phyloP scores from a whole-genome alignment of 2,329 filamentous ascomycete genomes.

The Bretziella fagacearum region DNA sequence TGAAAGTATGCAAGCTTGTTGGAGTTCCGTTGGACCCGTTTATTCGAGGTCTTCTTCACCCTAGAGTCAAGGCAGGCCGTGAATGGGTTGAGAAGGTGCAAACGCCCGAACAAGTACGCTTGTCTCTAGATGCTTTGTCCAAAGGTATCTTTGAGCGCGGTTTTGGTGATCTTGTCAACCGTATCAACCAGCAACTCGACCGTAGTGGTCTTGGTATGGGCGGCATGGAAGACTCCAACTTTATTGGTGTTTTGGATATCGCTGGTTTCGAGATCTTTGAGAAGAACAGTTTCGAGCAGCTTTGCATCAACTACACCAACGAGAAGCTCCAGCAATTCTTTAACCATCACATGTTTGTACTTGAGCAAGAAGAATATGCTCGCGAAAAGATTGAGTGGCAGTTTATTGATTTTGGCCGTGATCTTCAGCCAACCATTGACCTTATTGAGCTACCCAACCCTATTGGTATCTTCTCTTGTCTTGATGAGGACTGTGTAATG shows the following conservation, averaged over 20 bases:
- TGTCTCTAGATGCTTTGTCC: slow-evolving; percentile 75
- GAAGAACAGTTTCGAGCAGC: slow-evolving; percentile 93
- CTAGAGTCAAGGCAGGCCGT: slow-evolving; percentile 82
- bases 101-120: slow-evolving; percentile 85
- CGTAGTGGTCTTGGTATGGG: slow-evolving; percentile 61
- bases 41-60: slow-evolving; percentile 73
- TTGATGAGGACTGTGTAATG: slow-evolving; percentile 98
- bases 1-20: slow-evolving; percentile 65
- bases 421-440: slow-evolving; percentile 93
- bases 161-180: slow-evolving; percentile 79
- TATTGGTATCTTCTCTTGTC: slow-evolving; percentile 94
- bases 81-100: slow-evolving; percentile 99
- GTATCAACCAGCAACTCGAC: slow-evolving; percentile 85
- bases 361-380: slow-evolving; percentile 96
- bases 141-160: slow-evolving; percentile 97
- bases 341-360: slow-evolving; percentile 99
- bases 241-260: slow-evolving; percentile 97
- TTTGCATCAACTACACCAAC: slow-evolving; percentile 99
- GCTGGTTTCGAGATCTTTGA: slow-evolving; percentile 99
- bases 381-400: slow-evolving; percentile 98
- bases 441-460: slow-evolving; percentile 91
- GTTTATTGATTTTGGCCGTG: slow-evolving; percentile 96
- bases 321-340: slow-evolving; percentile 99
- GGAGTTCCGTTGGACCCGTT: slow-evolving; percentile 77
- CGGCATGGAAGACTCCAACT: slow-evolving; percentile 64